These are phyloP conservation scores for Leucoagaricus sp. DNA, from an alignment of 1,284 basidiomycete genomes.

Conservation along the genomic window DNA sequence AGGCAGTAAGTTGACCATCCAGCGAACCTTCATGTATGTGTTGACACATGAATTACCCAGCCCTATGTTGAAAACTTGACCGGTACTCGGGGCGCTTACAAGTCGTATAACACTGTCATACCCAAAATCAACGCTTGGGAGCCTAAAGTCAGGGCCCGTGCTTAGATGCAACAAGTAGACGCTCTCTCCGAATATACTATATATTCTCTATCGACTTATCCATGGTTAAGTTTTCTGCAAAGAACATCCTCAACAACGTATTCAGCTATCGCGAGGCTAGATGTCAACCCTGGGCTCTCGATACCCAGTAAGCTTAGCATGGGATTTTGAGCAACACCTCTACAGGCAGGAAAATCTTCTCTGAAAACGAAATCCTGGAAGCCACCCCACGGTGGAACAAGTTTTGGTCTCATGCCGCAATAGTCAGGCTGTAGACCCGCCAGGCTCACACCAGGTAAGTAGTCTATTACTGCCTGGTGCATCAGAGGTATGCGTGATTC, in stretches of 20 bases:
- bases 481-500: constrained; percentile 67
- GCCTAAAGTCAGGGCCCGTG: constrained; percentile 65
- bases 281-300: constrained; percentile 78
- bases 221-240: constrained; percentile 15
- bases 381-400: constrained; percentile 70
- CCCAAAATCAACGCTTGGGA: constrained; percentile 87
- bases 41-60: constrained; percentile 37
- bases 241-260: constrained; percentile 65
- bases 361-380: constrained; percentile 87
- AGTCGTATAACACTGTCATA: constrained; percentile 82
- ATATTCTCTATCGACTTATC: constrained; percentile 5
- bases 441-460: constrained; percentile 72
- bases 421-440: constrained; percentile 85
- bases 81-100: constrained; percentile 88
- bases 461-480: constrained; percentile 65
- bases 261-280: constrained; percentile 76
- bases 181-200: constrained; percentile 16
- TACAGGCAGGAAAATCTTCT: constrained; percentile 45
- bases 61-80: constrained; percentile 87
- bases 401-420: constrained; percentile 89
- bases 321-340: constrained; percentile 32
- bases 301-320: constrained; percentile 82
- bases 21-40: neutral
- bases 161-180: constrained; percentile 24
- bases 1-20: constrained; percentile 61